A percentile compares a stretch with the other conserved stretches of the same genome.
Conservation (phyloP, 345 rosid genomes). For the Excoecaria cochinchinensis region DNA sequence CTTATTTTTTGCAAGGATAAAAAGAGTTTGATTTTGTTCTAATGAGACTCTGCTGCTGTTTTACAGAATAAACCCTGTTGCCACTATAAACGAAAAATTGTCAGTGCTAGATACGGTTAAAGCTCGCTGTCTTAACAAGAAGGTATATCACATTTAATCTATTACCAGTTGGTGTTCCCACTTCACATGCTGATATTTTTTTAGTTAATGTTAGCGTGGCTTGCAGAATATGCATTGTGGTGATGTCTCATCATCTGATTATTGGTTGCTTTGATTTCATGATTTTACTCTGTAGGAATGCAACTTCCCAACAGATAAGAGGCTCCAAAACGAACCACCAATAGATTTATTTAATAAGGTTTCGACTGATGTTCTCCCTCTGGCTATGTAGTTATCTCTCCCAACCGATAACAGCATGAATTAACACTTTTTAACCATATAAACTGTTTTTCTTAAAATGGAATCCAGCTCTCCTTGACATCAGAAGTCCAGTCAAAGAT, state of each 20-base stretch:
- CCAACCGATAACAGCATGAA: neutral
- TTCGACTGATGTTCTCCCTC: neutral
- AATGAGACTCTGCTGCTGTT: constrained; percentile 1
- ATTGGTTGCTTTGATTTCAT: neutral
- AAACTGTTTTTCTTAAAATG: constrained; percentile 8
- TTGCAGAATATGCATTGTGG: neutral
- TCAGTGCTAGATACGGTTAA: constrained; percentile 26
- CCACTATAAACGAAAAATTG: constrained; percentile 28
- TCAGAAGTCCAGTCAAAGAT: constrained; percentile 30
- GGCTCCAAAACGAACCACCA: constrained; percentile 28
- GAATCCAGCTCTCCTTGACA: constrained; percentile 43
- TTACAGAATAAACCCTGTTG: constrained; percentile 30
- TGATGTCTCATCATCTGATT: constrained; percentile 10
- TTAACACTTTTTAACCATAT: neutral
- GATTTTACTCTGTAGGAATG: constrained; percentile 29
- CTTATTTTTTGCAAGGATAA: neutral
- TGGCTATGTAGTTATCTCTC: neutral
- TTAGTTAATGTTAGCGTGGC: neutral
- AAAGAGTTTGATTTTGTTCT: neutral
- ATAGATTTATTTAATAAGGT: constrained; percentile 42
- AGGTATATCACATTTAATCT: constrained; percentile 27
- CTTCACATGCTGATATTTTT: neutral
- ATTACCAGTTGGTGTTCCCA: neutral
- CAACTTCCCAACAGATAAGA: constrained; percentile 23
- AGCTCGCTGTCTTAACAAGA: constrained; percentile 28